Evolutionary conservation across 345 rosid genomes (phyloP).

Genomic region (Bruguiera gymnorhiza): DNA sequence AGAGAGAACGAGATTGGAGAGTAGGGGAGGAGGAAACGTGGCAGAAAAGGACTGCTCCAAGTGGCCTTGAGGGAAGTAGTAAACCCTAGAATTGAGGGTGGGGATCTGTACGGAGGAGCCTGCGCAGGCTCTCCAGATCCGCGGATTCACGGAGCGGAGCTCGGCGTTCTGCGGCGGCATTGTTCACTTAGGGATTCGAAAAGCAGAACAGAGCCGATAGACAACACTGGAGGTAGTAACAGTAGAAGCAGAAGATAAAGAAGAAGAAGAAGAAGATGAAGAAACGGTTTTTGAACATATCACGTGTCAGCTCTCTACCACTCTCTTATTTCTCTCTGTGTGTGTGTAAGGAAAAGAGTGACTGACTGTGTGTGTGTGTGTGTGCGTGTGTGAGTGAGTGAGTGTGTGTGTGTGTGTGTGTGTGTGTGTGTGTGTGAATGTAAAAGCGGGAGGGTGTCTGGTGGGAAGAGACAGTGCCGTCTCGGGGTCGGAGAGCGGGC

Average conservation of each 20-base stretch:
- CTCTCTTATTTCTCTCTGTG: neutral
- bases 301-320: conserved; percentile 8
- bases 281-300: conserved; percentile 8
- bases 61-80: conserved; percentile 89
- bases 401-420: too few species aligned
- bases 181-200: conserved; percentile 7
- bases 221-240: too few species aligned
- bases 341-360: too few species aligned
- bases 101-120: conserved; percentile 73
- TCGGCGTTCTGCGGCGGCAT: conserved; percentile 2
- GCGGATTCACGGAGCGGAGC: conserved; percentile 44
- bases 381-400: too few species aligned
- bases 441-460: conserved; percentile 6
- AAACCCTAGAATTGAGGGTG: conserved; percentile 59
- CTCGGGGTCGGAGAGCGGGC: conserved; percentile 25
- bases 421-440: neutral
- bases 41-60: conserved; percentile 53
- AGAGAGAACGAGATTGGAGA: conserved; percentile 28
- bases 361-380: too few species aligned
- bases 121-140: conserved; percentile 85
- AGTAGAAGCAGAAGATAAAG: neutral
- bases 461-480: conserved; percentile 26
- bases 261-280: neutral
- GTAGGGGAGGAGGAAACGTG: conserved; percentile 10
- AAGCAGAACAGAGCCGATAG: too few species aligned